Percentiles rank a stretch among this genome's conserved stretches.
phyloP scores from a whole-genome alignment of 2,329 filamentous ascomycete species.

The Chaetomium sp. region DNA sequence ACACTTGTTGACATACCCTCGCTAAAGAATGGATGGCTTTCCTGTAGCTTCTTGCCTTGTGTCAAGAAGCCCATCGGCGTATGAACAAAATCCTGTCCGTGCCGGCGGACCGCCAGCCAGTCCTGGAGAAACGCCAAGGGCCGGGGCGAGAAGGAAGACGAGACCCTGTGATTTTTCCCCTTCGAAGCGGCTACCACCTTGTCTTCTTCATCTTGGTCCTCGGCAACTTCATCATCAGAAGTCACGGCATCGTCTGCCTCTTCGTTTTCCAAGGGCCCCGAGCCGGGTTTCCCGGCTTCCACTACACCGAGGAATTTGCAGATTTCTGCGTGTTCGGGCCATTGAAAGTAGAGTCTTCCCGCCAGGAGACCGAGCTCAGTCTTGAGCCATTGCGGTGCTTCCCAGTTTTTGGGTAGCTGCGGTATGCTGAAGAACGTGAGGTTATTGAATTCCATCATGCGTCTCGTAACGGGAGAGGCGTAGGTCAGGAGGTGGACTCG shows the following conservation, averaged over 20 bases:
- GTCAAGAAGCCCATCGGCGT: conserved; percentile 54
- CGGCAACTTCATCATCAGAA: conserved; percentile 3
- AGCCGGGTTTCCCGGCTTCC: not conserved
- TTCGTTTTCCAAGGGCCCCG: not conserved
- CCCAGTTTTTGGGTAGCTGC: conserved; percentile 32
- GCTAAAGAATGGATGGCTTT: conserved; percentile 47
- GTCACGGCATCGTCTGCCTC: not conserved
- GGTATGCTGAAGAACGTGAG: conserved; percentile 50
- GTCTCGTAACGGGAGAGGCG: conserved; percentile 51
- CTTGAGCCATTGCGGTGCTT: conserved; percentile 45
- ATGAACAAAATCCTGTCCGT: conserved; percentile 50
- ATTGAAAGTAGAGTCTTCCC: conserved; percentile 55
- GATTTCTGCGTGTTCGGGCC: conserved; percentile 37
- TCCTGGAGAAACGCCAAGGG: conserved; percentile 47
- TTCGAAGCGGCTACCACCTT: not conserved
- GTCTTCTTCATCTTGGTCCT: conserved; percentile 1
- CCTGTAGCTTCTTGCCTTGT: conserved; percentile 42
- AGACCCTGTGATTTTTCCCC: not conserved
- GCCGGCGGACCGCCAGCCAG: conserved; percentile 49
- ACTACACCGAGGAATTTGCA: conserved; percentile 29
- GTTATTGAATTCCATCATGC: conserved; percentile 53
- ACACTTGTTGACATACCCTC: not conserved
- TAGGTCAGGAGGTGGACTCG: conserved; percentile 52
- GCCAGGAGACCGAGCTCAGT: conserved; percentile 55
- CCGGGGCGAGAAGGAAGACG: conserved; percentile 24